Base-by-base conservation (phyloP, 139 green algal genomes). In the Eudorina sp. region DNA sequence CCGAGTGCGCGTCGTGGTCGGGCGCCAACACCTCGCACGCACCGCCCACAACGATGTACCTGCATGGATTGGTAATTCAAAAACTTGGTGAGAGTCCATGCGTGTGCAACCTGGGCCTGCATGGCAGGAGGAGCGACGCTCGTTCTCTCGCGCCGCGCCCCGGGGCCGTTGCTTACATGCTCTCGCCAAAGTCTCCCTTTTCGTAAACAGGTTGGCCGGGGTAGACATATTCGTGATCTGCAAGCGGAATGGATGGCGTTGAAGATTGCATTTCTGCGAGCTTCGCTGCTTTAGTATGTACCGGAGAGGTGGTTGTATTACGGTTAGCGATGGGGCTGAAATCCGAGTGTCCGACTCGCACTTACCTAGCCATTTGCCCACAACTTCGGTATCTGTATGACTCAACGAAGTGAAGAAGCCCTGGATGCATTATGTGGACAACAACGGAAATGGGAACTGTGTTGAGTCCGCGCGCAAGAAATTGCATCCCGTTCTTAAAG, bases 111-210 rank as follows among this genome's bases (percentile, higher is more conserved):
- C n/a, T n/a, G n/a, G n/a, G n/a, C n/a, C n/a, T n/a, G 51, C 13
- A 58, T 25, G 51, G 51, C 51, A 58, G 16, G 51, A 16, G 51
- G 51, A 58, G 51, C 51, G n/a, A n/a, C n/a, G n/a, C n/a, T n/a
- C n/a, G n/a, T n/a, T n/a, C n/a, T n/a, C n/a, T n/a, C n/a, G n/a
- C n/a, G n/a, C n/a, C n/a, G n/a, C n/a, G n/a, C n/a, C n/a, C n/a
- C n/a, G n/a, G n/a, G n/a, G n/a, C n/a, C n/a, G n/a, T n/a, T n/a
- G 19, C 82, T 80, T 74, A 80, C 64, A 88, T 80, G 31, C 25
- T 70, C 6, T 88, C 82, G 4, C 82, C 82, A 36, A 53, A 62
- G 1, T 88, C 21, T 7, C 66, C 82, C 66, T 88, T 19, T 0
- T 58, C 23, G 46, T 80, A 88, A 3, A 88, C 46, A 27, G 34